Conservation (phyloP, 129 eudicot genomes). For the Gnaphalium uliginosum region DNA sequence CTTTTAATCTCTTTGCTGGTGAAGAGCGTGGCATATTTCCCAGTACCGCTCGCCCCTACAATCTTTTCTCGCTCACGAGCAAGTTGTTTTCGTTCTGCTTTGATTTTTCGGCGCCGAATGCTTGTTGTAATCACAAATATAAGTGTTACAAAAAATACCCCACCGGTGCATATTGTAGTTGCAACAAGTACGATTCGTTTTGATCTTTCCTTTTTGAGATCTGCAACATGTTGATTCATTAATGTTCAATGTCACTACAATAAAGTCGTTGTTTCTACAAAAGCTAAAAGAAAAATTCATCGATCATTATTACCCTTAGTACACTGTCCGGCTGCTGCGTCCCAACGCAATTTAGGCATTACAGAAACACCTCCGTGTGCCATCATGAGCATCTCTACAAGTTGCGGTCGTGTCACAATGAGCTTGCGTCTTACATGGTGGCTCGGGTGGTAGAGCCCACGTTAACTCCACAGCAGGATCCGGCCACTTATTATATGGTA, state of each 20-base stretch:
- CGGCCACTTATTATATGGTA: conserved; percentile 57
- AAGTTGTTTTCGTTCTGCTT: conserved; percentile 39
- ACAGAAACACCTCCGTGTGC: conserved; percentile 46
- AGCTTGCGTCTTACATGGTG: conserved; percentile 35
- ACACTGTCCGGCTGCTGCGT: conserved; percentile 39
- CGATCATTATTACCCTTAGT: conserved; percentile 15
- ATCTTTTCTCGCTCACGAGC: conserved; percentile 58
- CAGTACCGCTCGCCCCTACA: conserved; percentile 45
- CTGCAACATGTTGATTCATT: conserved; percentile 4
- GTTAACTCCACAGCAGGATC: conserved; percentile 56
- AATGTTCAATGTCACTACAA: neutral
- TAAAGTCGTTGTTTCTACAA: neutral
- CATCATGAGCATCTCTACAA: conserved; percentile 27
- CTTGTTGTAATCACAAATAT: neutral
- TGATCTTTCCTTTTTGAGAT: conserved; percentile 22
- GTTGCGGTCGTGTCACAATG: conserved; percentile 32
- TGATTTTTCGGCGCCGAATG: conserved; percentile 9
- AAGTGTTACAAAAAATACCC: neutral
- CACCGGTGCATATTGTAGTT: conserved; percentile 15
- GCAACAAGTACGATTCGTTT: conserved; percentile 6
- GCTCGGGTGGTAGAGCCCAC: conserved; percentile 55
- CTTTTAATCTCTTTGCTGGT: conserved; percentile 51
- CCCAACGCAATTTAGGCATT: conserved; percentile 47
- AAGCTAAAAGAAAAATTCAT: neutral
- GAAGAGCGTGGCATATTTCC: conserved; percentile 56